phyloP scores from a whole-genome alignment of 2,329 filamentous ascomycete species.

The Botrytis deweyae region DNA sequence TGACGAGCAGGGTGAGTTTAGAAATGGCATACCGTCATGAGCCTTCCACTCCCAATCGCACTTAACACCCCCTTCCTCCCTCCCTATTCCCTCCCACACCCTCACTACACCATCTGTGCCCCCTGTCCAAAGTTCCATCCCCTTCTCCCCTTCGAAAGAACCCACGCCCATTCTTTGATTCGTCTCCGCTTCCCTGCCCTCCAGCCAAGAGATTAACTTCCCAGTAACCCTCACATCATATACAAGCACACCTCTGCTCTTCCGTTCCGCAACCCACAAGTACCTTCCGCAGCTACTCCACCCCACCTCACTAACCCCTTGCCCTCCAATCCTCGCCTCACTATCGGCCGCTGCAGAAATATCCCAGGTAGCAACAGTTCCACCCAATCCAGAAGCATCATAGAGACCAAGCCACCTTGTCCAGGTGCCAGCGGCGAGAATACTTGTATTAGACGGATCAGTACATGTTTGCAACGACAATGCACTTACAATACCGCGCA shows the following conservation, averaged over 20 bases:
- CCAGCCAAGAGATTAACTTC: constrained; percentile 54
- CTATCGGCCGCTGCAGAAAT: constrained; percentile 56
- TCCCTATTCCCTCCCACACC: constrained; percentile 59
- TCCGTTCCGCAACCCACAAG: constrained; percentile 60
- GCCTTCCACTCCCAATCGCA: constrained; percentile 39
- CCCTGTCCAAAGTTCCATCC: constrained; percentile 64
- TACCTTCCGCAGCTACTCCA: constrained; percentile 66
- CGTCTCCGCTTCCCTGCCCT: constrained; percentile 50
- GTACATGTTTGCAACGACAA: constrained; percentile 46
- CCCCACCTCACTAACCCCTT: constrained; percentile 59
- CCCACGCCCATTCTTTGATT: constrained; percentile 59
- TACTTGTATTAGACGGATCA: constrained; percentile 33
- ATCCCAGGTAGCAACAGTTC: constrained; percentile 58
- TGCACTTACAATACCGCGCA: constrained; percentile 61
- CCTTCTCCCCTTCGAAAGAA: constrained; percentile 49
- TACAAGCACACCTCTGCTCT: constrained; percentile 54
- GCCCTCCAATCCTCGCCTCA: constrained; percentile 53
- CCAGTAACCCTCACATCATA: constrained; percentile 63
- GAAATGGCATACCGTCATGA: constrained; percentile 35
- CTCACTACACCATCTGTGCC: constrained; percentile 53
- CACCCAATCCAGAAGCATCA: constrained; percentile 55
- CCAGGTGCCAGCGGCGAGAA: constrained; percentile 61
- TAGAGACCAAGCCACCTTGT: constrained; percentile 63
- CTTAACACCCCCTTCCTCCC: constrained; percentile 43
- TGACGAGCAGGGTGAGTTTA: neutral